phyloP scores from a whole-genome alignment of 2,329 filamentous ascomycete species.

The Colletotrichum scovillei region DNA sequence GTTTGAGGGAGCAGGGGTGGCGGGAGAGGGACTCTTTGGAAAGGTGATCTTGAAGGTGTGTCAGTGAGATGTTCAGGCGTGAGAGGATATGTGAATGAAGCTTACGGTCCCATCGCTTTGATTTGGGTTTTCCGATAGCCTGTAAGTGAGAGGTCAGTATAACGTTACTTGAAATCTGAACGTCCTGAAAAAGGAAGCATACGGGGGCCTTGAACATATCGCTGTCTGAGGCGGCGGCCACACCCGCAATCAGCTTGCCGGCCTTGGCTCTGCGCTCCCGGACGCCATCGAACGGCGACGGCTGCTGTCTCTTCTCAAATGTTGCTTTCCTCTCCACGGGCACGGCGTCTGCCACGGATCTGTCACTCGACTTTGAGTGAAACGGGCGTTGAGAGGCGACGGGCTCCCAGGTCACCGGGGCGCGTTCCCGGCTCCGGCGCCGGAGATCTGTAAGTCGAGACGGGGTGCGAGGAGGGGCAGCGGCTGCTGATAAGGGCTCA shows the following conservation, averaged over 20 bases:
- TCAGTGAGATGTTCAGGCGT: slow-evolving; percentile 1
- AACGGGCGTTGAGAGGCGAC: slow-evolving; percentile 10
- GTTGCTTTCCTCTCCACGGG: slow-evolving; percentile 31
- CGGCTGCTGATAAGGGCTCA: slow-evolving; percentile 13
- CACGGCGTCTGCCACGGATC: slow-evolving; percentile 36
- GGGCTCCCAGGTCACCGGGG: background rate
- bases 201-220: slow-evolving; percentile 86
- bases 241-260: slow-evolving; percentile 78
- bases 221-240: slow-evolving; percentile 81
- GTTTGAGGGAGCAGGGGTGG: slow-evolving; percentile 80
- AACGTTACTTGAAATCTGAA: background rate
- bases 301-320: slow-evolving; percentile 31
- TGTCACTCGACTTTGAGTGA: slow-evolving; percentile 24
- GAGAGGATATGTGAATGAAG: slow-evolving; percentile 40
- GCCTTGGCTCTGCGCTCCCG: slow-evolving; percentile 74
- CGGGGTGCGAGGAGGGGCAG: background rate
- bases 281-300: slow-evolving; percentile 67
- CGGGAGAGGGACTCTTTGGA: slow-evolving; percentile 71
- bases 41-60: slow-evolving; percentile 59
- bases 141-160: slow-evolving; percentile 38
- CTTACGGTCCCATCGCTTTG: slow-evolving; percentile 88
- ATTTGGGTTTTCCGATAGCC: slow-evolving; percentile 72
- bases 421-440: slow-evolving; percentile 16
- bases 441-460: slow-evolving; percentile 33
- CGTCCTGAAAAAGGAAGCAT: slow-evolving; percentile 41